Base-by-base conservation (phyloP, 2,329 filamentous ascomycete genomes). In the Colletotrichum agaves region DNA sequence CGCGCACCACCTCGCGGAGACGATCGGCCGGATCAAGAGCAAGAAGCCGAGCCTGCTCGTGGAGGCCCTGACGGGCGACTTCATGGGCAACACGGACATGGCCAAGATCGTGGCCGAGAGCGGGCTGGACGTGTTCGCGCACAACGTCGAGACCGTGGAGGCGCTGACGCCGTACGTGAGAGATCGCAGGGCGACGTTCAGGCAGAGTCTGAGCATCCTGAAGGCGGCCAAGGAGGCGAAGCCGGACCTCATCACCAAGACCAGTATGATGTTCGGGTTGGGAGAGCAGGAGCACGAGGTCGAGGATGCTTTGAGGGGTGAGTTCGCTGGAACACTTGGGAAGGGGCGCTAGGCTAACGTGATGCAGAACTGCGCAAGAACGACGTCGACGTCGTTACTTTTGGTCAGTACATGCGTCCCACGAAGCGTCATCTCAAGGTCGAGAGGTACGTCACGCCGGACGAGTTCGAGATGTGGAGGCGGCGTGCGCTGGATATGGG, bases 351-450 rank as follows among this genome's bases (percentile, higher is more conserved):
- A 19, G 13, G 35, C 57, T 47, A 23, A 60, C 17, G 8, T 13
- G 3, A 13, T 6, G 37, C 57, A 71, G 69, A 71, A 44, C 86
- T 99, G 12, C 88, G 96, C 65, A 90, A 90, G 71, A 87, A 89
- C 65, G 84, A 92, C 68, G 94, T 98, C 50, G 96, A 99, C 73
- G 93, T 99, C 12, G 94, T 99, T 65, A 99, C 96, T 0, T 99
- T 99, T 73, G 96, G 96, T n/a, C 96, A 99, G 83, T 99, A 99
- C 84, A 99, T 99, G 96, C 93, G 95, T 11, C 96, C 96, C 2
- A 99, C 96, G 4, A 99, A 98, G 85, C 89, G 95, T 49, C 96
- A 99, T 79, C 95, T 99, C 88, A 91, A 97, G 79, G 96, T 99
- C 35, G 92, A 97, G 75, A 93, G 95, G 78, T 99, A 99, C 78